Evolutionary conservation across 805 yeast genomes (phyloP), one percentile per base, ranked within the genome.

Genomic region (Barnettozyma sp.): DNA sequence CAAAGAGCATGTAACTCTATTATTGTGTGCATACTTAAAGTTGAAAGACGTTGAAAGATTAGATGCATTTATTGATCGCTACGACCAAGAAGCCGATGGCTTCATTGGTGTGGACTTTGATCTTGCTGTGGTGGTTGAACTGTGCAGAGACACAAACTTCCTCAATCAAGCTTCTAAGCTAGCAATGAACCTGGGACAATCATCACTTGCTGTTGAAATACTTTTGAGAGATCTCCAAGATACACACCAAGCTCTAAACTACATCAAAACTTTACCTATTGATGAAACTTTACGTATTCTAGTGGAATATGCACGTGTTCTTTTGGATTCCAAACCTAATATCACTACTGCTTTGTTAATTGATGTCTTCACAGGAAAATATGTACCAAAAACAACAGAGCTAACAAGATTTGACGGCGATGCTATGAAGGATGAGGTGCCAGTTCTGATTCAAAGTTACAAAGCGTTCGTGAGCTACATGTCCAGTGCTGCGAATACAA

Each of bases 301-400:
- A 33, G 71, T 78, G 7, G 77, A 78, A 20, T 76, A 72, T 49
- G 78, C 90, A 4, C 76, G 83, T 40, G 50, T 60, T 2, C 59
- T 90, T 20, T 63, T 90, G 32, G 82, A 82, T 24, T 54, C 66
- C 30, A 60, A 75, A 25, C 97, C 97, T 0, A 71, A 82, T 39
- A 86, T 81, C 38, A 82, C 95, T 0, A 87, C 95, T 2, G 79
- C 79, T 21, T 59, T 92, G 24, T 63, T 90, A 39, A 87, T 92
- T 34, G 81, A 82, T 20, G 82, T 90, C 0, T 92, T 90, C 54
- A 90, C 97, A 0, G 97, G 97, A 0, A 76, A 73, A 36, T 90
- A 80, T 54, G 63, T 59, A 20, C 81, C 86, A 4, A 56, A 54
- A 18, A 19, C 35, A 14, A 41, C 30, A 41, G 36, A 35, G 38